Percentiles rank a stretch among this genome's conserved stretches.
phyloP scores from a whole-genome alignment of 2,329 filamentous ascomycete species.

The Hortaea werneckii region DNA sequence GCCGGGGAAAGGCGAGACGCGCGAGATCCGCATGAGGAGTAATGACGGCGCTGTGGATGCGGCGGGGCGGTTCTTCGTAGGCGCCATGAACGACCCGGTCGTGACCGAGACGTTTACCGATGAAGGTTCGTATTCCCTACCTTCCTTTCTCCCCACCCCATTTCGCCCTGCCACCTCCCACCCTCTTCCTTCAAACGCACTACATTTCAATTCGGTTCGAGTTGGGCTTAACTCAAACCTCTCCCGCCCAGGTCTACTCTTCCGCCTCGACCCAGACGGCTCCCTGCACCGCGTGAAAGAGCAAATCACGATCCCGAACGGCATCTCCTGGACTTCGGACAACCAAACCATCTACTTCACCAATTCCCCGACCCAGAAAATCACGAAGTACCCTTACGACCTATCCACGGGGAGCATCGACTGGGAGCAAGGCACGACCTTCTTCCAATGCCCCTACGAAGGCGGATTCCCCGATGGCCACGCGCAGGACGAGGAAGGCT shows the following conservation, averaged over 20 bases:
- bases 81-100: constrained; percentile 73
- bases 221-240: neutral
- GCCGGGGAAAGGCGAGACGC: constrained; percentile 26
- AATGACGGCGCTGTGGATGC: constrained; percentile 80
- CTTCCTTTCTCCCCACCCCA: neutral
- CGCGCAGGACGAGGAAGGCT: constrained; percentile 72
- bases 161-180: neutral
- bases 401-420: constrained; percentile 51
- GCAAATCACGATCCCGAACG: constrained; percentile 68
- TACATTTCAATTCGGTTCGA: neutral
- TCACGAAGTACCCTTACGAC: constrained; percentile 69
- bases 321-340: constrained; percentile 68
- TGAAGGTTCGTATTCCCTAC: constrained; percentile 24
- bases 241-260: constrained; percentile 53
- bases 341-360: constrained; percentile 71
- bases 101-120: constrained; percentile 21
- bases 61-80: constrained; percentile 73
- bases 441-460: constrained; percentile 59
- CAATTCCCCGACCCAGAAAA: constrained; percentile 60
- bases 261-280: constrained; percentile 57
- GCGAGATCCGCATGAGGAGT: constrained; percentile 44
- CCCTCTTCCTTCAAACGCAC: too few species aligned
- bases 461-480: constrained; percentile 69
- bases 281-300: constrained; percentile 40
- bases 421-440: constrained; percentile 57